Base-by-base conservation (phyloP, 441 rosid species). In the Viola pubescens region DNA sequence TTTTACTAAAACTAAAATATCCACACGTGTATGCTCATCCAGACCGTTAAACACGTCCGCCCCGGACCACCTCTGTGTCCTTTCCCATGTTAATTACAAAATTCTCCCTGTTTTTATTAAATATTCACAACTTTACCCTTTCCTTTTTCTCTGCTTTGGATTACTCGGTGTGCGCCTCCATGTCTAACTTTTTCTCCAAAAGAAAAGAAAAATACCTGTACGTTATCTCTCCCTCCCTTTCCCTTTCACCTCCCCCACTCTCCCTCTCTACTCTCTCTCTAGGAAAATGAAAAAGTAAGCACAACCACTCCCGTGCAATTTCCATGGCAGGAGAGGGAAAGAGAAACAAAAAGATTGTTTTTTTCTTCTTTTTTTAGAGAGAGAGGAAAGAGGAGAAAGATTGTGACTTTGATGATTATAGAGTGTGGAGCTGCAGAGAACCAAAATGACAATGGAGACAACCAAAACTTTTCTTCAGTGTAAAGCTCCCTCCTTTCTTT, bases 351-450 rank as follows among this genome's bases (percentile, higher is more conserved):
- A 50, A n/a, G 40, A 59, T 10, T 8, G 10, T 4, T 1, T 3
- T 13, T 5, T 16, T 16, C 19, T 16, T 4, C 16, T 10, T 7
- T 5, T 19, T 64, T 48, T 14, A 43, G 51, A 53, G 56, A 16
- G 73, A 42, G 48, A 46, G 45, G 16, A n/a, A 37, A 10, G n/a
- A n/a, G 1, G 61, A 6, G 13, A 34, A 6, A 48, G 52, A 56
- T 45, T 49, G 53, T 19, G 61, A 14, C 66, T 54, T 52, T 64
- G 70, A 70, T 68, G 77, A 70, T 65, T 45, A 61, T 37, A 13
- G 61, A 72, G 48, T 6, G 66, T 54, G 72, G 63, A 61, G 45
- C 47, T 9, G 41, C 39, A 37, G 54, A 50, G 54, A 43, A 13
- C 40, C 8, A 44, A 11, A 52, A 11, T 53, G 67, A 59, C 51